phyloP scores from a whole-genome alignment of 805 yeast species.

The Metschnikowia sp. region DNA sequence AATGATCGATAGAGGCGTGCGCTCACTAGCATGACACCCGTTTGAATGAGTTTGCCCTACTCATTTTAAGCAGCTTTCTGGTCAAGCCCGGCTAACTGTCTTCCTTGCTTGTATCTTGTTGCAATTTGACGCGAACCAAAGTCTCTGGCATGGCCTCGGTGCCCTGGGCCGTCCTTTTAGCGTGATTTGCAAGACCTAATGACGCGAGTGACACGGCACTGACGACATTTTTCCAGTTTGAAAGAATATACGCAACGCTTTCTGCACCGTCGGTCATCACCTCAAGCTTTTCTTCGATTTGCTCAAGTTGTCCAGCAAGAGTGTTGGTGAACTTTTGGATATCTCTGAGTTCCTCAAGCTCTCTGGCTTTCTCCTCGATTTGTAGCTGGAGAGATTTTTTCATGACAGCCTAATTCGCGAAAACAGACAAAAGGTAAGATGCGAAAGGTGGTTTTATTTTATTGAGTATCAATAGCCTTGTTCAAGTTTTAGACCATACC shows the following conservation, averaged over 20 bases:
- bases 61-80: neutral
- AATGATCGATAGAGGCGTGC: neutral
- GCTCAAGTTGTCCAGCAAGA: constrained; percentile 46
- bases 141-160: constrained; percentile 60
- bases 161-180: constrained; percentile 40
- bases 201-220: constrained; percentile 61
- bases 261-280: constrained; percentile 55
- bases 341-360: constrained; percentile 47
- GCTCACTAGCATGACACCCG: too few species aligned
- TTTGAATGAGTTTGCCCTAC: neutral
- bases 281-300: constrained; percentile 46
- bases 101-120: neutral
- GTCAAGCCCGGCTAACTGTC: neutral
- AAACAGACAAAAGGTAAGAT: neutral
- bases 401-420: neutral
- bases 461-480: too few species aligned
- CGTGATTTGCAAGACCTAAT: constrained; percentile 44
- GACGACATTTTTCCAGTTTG: constrained; percentile 64
- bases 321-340: constrained; percentile 45
- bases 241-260: constrained; percentile 54
- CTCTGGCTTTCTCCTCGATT: constrained; percentile 47
- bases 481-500: too few species aligned
- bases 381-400: constrained; percentile 20
- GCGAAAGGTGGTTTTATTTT: neutral
- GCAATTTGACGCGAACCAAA: constrained; percentile 54